Evolutionary conservation across 2,329 filamentous ascomycete genomes (phyloP).

Genomic region (Trichoderma arundinaceum): DNA sequence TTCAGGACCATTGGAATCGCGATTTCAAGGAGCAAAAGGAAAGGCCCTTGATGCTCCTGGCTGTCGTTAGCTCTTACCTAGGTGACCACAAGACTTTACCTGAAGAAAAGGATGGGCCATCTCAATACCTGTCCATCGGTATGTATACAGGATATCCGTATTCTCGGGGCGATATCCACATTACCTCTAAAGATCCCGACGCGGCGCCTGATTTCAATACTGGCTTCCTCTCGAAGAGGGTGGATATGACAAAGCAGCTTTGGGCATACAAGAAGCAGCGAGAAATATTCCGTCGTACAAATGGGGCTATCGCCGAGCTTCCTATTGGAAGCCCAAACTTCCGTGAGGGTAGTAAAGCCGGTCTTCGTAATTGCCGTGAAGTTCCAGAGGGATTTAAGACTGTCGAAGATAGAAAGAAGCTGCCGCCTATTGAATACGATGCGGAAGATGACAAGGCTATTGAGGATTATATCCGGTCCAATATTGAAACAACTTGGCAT

Average conservation of each 20-base stretch:
- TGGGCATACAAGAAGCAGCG: conserved; percentile 70
- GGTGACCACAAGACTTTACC: conserved; percentile 19
- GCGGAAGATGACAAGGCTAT: conserved; percentile 56
- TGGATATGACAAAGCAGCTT: conserved; percentile 62
- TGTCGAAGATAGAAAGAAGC: conserved; percentile 39
- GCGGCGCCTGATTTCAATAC: conserved; percentile 60
- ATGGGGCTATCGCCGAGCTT: conserved; percentile 55
- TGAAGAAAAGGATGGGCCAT: conserved; percentile 23
- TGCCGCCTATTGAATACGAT: conserved; percentile 50
- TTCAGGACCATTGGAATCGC: conserved; percentile 59
- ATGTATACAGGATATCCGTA: conserved; percentile 65
- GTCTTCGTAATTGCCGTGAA: conserved; percentile 37
- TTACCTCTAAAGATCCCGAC: conserved; percentile 50
- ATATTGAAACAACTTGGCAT: conserved; percentile 51
- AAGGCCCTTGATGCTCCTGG: conserved; percentile 56
- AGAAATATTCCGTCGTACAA: conserved; percentile 62
- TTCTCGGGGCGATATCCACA: conserved; percentile 66
- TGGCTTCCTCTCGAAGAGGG: conserved; percentile 53
- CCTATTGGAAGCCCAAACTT: conserved; percentile 51
- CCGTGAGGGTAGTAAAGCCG: conserved; percentile 48
- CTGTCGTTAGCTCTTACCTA: conserved; percentile 40
- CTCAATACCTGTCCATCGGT: conserved; percentile 58
- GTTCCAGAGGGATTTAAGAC: conserved; percentile 34
- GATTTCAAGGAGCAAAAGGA: conserved; percentile 55
- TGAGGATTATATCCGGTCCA: conserved; percentile 49